phyloP scores from a whole-genome alignment of 352 stramenopile genomes.

The Pythium chondricola region DNA sequence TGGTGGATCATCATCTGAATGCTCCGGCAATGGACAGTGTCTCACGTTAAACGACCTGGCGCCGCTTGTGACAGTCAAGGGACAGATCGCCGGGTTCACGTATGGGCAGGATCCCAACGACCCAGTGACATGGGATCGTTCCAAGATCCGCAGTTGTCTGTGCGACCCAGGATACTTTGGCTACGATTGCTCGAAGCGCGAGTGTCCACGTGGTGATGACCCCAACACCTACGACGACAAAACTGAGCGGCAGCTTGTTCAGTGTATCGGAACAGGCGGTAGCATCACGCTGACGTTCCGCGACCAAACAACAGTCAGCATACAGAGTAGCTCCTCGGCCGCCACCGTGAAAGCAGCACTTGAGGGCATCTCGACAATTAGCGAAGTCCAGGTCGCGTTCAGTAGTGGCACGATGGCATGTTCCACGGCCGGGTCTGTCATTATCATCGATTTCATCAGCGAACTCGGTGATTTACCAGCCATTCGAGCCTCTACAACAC shows the following conservation, averaged over 20 bases:
- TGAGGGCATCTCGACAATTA: conserved; percentile 36
- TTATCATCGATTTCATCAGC: conserved; percentile 53
- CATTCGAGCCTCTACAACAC: conserved; percentile 26
- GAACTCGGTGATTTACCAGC: conserved; percentile 52
- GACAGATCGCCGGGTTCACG: conserved; percentile 39
- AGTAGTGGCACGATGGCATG: conserved; percentile 26
- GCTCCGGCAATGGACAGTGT: conserved; percentile 74
- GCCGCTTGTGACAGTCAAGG: conserved; percentile 45
- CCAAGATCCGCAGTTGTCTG: conserved; percentile 58
- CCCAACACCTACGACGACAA: conserved; percentile 51
- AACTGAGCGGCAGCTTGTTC: conserved; percentile 55
- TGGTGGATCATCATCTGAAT: conserved; percentile 31
- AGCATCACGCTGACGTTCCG: conserved; percentile 66
- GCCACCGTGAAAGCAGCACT: conserved; percentile 36
- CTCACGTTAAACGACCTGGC: conserved; percentile 60
- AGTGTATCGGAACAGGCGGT: conserved; percentile 47
- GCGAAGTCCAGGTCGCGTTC: conserved; percentile 39
- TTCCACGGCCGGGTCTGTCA: conserved; percentile 34
- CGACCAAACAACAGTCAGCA: conserved; percentile 41
- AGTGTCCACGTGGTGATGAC: conserved; percentile 68
- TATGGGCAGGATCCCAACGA: conserved; percentile 69
- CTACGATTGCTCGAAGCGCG: conserved; percentile 64
- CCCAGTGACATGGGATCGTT: conserved; percentile 61
- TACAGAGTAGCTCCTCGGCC: conserved; percentile 30
- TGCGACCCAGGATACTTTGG: conserved; percentile 54